These are phyloP conservation scores for Striga asiatica DNA, from an alignment of 257 asterid genomes.

Conservation along the genomic window DNA sequence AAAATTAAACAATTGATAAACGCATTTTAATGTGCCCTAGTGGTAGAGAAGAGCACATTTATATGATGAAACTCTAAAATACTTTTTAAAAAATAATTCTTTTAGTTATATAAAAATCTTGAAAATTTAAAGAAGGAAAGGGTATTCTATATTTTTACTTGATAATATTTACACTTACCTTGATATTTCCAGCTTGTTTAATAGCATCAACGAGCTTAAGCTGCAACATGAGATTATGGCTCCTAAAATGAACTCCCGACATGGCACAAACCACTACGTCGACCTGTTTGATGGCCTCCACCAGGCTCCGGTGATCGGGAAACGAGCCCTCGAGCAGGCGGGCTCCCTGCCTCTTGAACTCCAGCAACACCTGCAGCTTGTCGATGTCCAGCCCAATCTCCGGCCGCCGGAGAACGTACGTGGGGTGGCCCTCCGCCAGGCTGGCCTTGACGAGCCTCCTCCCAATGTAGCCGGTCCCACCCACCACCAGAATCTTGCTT, in stretches of 20 bases:
- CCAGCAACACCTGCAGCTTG: conserved; percentile 47
- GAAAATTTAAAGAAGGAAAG: too few relatives aligned
- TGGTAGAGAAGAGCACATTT: too few relatives aligned
- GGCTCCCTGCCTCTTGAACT: conserved; percentile 63
- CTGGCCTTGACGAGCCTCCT: conserved; percentile 64
- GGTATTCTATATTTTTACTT: too few relatives aligned
- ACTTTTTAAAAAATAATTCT: too few relatives aligned
- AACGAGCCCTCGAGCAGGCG: conserved; percentile 54
- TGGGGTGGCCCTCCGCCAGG: conserved; percentile 58
- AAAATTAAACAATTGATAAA: too few relatives aligned
- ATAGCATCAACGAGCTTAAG: conserved; percentile 71
- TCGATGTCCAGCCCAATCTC: conserved; percentile 70
- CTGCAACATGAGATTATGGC: conserved; percentile 59
- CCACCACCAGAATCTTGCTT: conserved; percentile 67
- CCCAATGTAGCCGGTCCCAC: conserved; percentile 78
- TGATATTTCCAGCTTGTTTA: conserved; percentile 75
- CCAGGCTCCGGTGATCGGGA: conserved; percentile 59
- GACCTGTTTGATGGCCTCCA: conserved; percentile 61
- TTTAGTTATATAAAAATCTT: too few relatives aligned
- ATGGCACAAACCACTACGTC: conserved; percentile 80
- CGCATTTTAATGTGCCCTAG: too few relatives aligned
- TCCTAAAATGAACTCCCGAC: conserved; percentile 77
- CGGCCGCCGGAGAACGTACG: conserved; percentile 51
- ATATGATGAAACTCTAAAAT: too few relatives aligned
- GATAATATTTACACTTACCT: too few relatives aligned